Evolutionary conservation across 768 basidiomycete genomes (phyloP).

Genomic region (Thelephora ganbajun): DNA sequence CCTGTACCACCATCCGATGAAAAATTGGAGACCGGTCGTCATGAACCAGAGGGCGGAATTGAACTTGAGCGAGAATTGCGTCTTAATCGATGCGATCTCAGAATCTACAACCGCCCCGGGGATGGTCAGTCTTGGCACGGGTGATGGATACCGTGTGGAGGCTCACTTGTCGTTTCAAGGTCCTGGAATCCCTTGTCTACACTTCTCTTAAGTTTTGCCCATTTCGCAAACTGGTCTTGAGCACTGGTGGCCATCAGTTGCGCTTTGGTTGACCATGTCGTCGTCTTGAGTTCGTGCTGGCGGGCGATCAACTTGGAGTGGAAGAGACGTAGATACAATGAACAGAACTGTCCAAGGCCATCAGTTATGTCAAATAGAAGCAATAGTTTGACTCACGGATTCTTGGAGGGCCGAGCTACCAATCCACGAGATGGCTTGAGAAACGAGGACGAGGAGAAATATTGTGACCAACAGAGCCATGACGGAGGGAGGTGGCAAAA

Average conservation of each 20-base stretch:
- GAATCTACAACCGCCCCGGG: conserved; percentile 36
- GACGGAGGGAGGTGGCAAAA: background rate
- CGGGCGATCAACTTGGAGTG: conserved; percentile 36
- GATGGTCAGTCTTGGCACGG: background rate
- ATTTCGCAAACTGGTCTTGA: conserved; percentile 96
- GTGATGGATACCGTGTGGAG: background rate
- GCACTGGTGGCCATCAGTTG: conserved; percentile 84
- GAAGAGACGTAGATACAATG: conserved; percentile 54
- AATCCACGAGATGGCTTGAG: conserved; percentile 79
- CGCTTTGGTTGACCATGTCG: conserved; percentile 67
- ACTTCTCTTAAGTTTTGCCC: conserved; percentile 85
- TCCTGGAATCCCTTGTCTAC: conserved; percentile 88
- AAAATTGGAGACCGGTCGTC: conserved; percentile 80
- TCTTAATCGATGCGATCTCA: conserved; percentile 66
- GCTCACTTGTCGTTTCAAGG: conserved; percentile 81
- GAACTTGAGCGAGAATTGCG: conserved; percentile 63
- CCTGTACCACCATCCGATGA: conserved; percentile 85
- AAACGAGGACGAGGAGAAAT: conserved; percentile 68
- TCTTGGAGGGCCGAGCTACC: conserved; percentile 77
- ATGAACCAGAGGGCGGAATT: conserved; percentile 62
- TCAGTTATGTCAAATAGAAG: background rate
- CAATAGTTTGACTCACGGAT: conserved; percentile 35
- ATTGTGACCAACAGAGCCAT: conserved; percentile 79
- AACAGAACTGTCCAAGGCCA: conserved; percentile 44
- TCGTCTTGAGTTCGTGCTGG: conserved; percentile 63